Evolutionary conservation across 108 stramenopile species (phyloP), one percentile per base, ranked within the genome.

Genomic region (Mayamaea pseudoterrestris): DNA sequence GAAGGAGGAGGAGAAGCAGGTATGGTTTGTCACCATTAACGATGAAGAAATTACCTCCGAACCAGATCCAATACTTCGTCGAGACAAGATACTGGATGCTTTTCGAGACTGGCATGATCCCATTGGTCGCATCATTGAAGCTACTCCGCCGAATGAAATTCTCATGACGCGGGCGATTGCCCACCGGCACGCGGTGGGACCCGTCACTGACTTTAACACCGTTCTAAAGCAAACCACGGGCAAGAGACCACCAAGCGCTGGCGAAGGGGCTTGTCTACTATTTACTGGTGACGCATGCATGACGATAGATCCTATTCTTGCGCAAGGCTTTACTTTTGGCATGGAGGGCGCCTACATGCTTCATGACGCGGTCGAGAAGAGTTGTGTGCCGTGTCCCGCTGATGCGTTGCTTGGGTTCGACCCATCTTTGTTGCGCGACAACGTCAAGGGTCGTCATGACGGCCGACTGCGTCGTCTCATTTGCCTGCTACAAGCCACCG

Each of bases 231-330:
- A 17, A 12, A 50, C 58, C 11, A 37, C 34, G 9, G 32, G 46
- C 13, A 57, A 35, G 25, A 27, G 36, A 14, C 47, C 56, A 26
- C 58, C 49, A 1, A 13, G 50, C 1, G 24, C 43, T 36, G 83
- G 83, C 12, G 48, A 44, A 2, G 87, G 82, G 6, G 81, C 89
- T 13, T 67, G 59, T 26, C 55, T 91, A 17, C 54, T 73, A 4
- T 86, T 86, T 52, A 47, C 77, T 32, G 89, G 89, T 12, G 89
- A 91, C 63, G 61, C 81, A 6, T 70, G 65, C 52, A 86, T 91
- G 89, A 80, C 83, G 1, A 66, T 91, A 12, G 89, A 91, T 61
- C 89, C 89, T 1, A 84, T 91, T 27, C 53, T 91, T 12, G 89
- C 89, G 1, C 89, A 91, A 45, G 89, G 89, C 1, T 79, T 86